Evolutionary conservation across 345 rosid species (phyloP).

Genomic region (Pistacia vera): DNA sequence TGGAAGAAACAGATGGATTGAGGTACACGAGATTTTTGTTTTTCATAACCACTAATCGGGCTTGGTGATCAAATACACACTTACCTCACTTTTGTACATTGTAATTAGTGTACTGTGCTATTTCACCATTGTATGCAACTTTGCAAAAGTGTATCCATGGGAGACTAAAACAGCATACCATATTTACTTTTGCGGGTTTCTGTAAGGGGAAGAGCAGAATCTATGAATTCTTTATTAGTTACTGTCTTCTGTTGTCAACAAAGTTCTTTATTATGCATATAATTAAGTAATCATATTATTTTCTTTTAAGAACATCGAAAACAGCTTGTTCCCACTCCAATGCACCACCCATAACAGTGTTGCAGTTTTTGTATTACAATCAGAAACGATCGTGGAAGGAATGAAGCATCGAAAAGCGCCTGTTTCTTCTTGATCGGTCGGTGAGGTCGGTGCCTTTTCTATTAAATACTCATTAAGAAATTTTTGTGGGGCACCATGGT

Average conservation of each 20-base stretch:
- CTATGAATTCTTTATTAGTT: not conserved
- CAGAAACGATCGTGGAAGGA: not conserved
- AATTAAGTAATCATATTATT: not conserved
- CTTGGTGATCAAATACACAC: not conserved
- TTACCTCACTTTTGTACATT: not conserved
- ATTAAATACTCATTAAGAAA: not conserved
- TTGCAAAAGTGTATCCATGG: too few species aligned
- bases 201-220: not conserved
- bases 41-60: not conserved
- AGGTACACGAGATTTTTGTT: conserved; percentile 8
- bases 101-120: too few species aligned
- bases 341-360: not conserved
- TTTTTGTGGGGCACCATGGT: not conserved
- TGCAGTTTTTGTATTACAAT: not conserved
- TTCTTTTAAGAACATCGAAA: not conserved
- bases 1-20: not conserved
- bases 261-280: not conserved
- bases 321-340: not conserved
- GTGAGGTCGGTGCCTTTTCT: conserved; percentile 15
- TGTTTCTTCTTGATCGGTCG: conserved; percentile 6
- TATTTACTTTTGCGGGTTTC: too few species aligned
- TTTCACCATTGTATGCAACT: not conserved
- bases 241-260: not conserved
- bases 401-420: not conserved
- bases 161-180: too few species aligned